Percentiles rank a stretch among this genome's conserved stretches.
Conservation (phyloP, 75 land plant genomes). For the Isoetes taiwanensis region DNA sequence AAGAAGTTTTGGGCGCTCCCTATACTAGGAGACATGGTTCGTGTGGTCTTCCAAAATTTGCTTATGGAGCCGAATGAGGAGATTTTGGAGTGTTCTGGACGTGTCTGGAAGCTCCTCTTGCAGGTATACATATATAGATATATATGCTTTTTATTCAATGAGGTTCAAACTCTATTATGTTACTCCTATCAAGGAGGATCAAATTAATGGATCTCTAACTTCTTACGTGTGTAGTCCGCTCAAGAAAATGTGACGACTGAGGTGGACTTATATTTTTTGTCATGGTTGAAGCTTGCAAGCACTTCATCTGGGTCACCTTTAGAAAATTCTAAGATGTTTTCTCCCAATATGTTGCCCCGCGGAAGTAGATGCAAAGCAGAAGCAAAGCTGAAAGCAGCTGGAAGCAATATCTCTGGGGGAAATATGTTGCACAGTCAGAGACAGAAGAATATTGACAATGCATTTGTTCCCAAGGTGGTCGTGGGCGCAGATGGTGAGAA, state of each 20-base stretch:
- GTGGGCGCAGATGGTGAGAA: conserved; percentile 91
- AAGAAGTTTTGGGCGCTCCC: conserved; percentile 63
- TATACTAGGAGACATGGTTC: conserved; percentile 72
- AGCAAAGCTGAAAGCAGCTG: conserved; percentile 75
- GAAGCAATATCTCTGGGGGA: conserved; percentile 8
- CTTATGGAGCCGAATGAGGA: conserved; percentile 74
- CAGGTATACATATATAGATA: conserved; percentile 30
- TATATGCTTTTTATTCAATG: neutral
- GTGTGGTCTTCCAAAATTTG: conserved; percentile 89
- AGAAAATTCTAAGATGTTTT: conserved; percentile 86
- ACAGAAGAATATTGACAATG: conserved; percentile 31
- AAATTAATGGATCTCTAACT: conserved; percentile 1
- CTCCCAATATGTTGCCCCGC: conserved; percentile 71
- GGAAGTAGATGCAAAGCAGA: conserved; percentile 71
- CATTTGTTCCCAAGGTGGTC: conserved; percentile 31
- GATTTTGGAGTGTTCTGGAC: conserved; percentile 67
- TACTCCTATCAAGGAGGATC: neutral
- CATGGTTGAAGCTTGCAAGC: conserved; percentile 81
- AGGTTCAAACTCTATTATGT: neutral
- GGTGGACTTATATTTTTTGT: conserved; percentile 40
- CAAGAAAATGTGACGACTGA: conserved; percentile 49
- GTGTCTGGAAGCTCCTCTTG: conserved; percentile 87
- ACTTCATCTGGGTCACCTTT: conserved; percentile 75
- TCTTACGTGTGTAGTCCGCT: conserved; percentile 38
- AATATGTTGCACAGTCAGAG: conserved; percentile 11